Base-by-base conservation (phyloP, 805 yeast genomes). In the Priceomyces melissophilus region DNA sequence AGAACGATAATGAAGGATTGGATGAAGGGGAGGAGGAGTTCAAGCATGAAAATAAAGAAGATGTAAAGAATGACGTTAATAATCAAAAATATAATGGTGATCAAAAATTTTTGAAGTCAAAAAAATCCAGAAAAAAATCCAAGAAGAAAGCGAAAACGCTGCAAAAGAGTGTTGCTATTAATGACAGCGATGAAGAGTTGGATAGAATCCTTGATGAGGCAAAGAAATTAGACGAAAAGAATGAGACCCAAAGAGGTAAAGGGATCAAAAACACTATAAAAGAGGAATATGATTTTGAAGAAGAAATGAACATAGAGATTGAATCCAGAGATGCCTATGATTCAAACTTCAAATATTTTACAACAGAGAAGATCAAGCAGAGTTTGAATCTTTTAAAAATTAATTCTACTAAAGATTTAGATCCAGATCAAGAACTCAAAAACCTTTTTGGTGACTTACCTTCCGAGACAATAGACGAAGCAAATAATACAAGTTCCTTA, bases 381-480 rank as follows among this genome's bases (percentile, higher is more conserved):
- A 57, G 70, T 10, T 52, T 74, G 2, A 49, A 63, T 2, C 55
- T 78, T 7, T 56, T 83, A 10, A 61, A 71, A 11, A 58, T 82
- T 3, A 57, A 55, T 3, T 62, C 74, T 23, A 52, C 72, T 3
- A 73, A 74, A 42, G 75, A 79, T 43, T 64, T 87, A 34, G 91
- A 87, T 55, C 84, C 91, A 1, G 95, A 87, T 52, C 75, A 76
- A 31, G 96, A 87, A 55, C 81, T 83, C 52, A 76, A 76, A 42
- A 67, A 73, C 44, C 62, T 87, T 38, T 85, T 87, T 62, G 95
- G 91, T 10, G 81, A 81, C 50, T 59, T 86, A 11, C 80, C 89
- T 1, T 56, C 73, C 5, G 84, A 81, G 32, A 79, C 86, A 0
- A 71, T 85, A 13, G 84, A 81, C 40, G 91, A 85, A 58, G 89